These are phyloP conservation scores for Solanum peruvianum DNA, from an alignment of 257 asterid species.

Conservation along the genomic window DNA sequence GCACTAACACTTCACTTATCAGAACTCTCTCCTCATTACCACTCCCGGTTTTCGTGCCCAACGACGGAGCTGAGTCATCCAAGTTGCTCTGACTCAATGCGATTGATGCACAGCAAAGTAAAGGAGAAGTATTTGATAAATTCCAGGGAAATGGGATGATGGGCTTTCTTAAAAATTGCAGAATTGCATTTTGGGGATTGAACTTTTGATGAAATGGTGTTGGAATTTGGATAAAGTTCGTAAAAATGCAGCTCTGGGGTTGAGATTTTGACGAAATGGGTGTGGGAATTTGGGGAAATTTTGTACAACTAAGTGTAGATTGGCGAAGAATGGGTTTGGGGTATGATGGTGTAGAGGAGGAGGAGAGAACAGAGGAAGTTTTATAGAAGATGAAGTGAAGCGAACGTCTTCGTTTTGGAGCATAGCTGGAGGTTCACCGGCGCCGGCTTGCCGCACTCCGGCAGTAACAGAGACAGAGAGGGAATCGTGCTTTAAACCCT, in stretches of 20 bases:
- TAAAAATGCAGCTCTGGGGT: background rate
- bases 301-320: slow-evolving; percentile 1
- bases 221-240: slow-evolving; percentile 27
- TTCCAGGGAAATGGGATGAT: slow-evolving; percentile 10
- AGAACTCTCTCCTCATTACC: slow-evolving; percentile 83
- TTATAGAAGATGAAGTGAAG: slow-evolving; percentile 47
- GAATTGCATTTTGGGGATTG: slow-evolving; percentile 11
- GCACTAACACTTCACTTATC: slow-evolving; percentile 85
- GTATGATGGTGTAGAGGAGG: slow-evolving; percentile 1
- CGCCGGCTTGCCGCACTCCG: background rate
- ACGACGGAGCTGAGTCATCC: slow-evolving; percentile 11
- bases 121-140: slow-evolving; percentile 27
- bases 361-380: slow-evolving; percentile 30
- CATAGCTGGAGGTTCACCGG: slow-evolving; percentile 23
- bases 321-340: background rate
- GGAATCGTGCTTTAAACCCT: background rate
- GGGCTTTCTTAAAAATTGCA: background rate
- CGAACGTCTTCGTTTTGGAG: slow-evolving; percentile 41
- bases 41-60: slow-evolving; percentile 11
- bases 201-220: slow-evolving; percentile 1
- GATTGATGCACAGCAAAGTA: slow-evolving; percentile 65
- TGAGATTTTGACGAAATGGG: background rate
- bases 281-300: slow-evolving; percentile 31
- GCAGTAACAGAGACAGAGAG: background rate
- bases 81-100: slow-evolving; percentile 18